Evolutionary conservation across 108 stramenopile genomes (phyloP).

Genomic region (Skeletonema marinoi): DNA sequence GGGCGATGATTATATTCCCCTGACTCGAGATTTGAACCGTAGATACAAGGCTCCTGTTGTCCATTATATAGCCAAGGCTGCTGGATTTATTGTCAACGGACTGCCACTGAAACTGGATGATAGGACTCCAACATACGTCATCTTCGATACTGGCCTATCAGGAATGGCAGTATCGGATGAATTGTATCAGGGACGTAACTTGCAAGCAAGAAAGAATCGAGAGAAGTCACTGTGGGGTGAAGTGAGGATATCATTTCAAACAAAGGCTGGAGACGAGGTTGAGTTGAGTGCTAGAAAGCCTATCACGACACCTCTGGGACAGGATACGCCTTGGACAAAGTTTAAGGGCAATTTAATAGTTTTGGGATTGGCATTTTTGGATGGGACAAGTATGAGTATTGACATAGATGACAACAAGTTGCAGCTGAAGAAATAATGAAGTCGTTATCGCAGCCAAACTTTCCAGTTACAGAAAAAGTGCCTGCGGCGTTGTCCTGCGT

Average conservation of each 20-base stretch:
- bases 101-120: slow-evolving; percentile 24
- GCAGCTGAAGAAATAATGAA: not conserved
- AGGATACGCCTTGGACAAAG: slow-evolving; percentile 50
- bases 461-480: too few species aligned
- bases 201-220: slow-evolving; percentile 37
- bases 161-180: slow-evolving; percentile 66
- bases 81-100: slow-evolving; percentile 50
- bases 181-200: slow-evolving; percentile 59
- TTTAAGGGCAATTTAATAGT: slow-evolving; percentile 65
- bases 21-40: slow-evolving; percentile 49
- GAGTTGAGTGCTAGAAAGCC: slow-evolving; percentile 48
- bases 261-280: slow-evolving; percentile 19
- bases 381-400: slow-evolving; percentile 40
- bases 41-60: slow-evolving; percentile 58
- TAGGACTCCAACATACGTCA: slow-evolving; percentile 50
- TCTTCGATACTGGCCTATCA: slow-evolving; percentile 75
- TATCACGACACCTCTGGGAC: slow-evolving; percentile 56
- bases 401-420: slow-evolving; percentile 60
- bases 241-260: slow-evolving; percentile 50
- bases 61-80: slow-evolving; percentile 55
- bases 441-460: not conserved
- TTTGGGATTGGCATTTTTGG: slow-evolving; percentile 60
- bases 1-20: slow-evolving; percentile 47
- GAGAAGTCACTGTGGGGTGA: slow-evolving; percentile 58
- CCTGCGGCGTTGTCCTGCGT: too few species aligned